Conservation (phyloP, 1,139 yeast genomes). For the Yamadazyma dushanensis region DNA sequence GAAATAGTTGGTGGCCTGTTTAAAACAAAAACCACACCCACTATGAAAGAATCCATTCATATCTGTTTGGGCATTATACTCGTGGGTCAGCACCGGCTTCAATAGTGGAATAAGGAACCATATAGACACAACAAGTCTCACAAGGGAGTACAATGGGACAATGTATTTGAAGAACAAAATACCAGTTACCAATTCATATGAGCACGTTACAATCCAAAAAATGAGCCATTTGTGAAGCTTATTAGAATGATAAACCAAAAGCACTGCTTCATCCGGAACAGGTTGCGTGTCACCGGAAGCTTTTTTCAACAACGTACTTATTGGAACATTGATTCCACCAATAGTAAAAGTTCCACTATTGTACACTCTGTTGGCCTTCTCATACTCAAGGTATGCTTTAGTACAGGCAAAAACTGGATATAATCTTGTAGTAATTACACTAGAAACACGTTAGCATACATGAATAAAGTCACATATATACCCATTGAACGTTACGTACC, state of each 20-base stretch:
- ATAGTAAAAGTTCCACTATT: constrained; percentile 29
- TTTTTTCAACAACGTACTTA: constrained; percentile 24
- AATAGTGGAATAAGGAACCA: constrained; percentile 58
- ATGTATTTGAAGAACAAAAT: constrained; percentile 32
- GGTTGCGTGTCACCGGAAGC: constrained; percentile 19
- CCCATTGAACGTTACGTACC: constrained; percentile 9
- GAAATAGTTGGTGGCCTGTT: constrained; percentile 22
- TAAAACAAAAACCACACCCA: constrained; percentile 44
- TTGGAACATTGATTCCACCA: constrained; percentile 39
- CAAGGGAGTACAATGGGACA: constrained; percentile 50
- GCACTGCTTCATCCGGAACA: constrained; percentile 14
- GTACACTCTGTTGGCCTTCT: constrained; percentile 22
- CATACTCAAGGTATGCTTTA: constrained; percentile 50
- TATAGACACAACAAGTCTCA: constrained; percentile 39
- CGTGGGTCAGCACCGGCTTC: constrained; percentile 5
- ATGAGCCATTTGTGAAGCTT: constrained; percentile 56
- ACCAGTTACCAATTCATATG: constrained; percentile 32
- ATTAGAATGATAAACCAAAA: constrained; percentile 18
- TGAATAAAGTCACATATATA: background rate
- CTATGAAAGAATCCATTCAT: constrained; percentile 26
- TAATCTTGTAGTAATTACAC: constrained; percentile 36
- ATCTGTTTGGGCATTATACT: constrained; percentile 17
- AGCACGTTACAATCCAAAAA: constrained; percentile 56
- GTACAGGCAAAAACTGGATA: constrained; percentile 57
- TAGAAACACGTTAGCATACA: constrained; percentile 4